Conservation (phyloP, 2,329 filamentous ascomycete genomes). For the Xylaria sp. region DNA sequence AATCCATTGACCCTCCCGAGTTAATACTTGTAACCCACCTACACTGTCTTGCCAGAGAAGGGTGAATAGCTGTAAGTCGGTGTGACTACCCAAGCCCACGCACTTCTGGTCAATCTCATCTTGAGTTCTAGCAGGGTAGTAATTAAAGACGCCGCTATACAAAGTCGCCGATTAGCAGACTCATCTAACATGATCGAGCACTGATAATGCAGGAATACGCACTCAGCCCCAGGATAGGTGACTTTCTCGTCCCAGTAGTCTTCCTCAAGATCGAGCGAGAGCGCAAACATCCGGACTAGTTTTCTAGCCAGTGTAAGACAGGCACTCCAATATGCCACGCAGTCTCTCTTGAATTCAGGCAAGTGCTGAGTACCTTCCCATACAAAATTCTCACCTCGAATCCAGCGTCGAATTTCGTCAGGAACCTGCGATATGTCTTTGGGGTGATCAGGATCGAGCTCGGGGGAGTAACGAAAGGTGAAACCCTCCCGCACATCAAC, state of each 20-base stretch:
- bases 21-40: slow-evolving; percentile 57
- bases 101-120: slow-evolving; percentile 43
- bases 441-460: slow-evolving; percentile 59
- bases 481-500: slow-evolving; percentile 63
- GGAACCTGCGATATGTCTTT: slow-evolving; percentile 56
- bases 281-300: slow-evolving; percentile 63
- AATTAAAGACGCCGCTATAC: slow-evolving; percentile 52
- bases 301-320: slow-evolving; percentile 62
- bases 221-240: slow-evolving; percentile 59
- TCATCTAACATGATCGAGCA: background rate
- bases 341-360: slow-evolving; percentile 59
- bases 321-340: slow-evolving; percentile 59
- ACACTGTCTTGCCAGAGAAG: slow-evolving; percentile 59
- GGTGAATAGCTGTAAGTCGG: slow-evolving; percentile 64
- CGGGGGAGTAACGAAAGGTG: slow-evolving; percentile 62
- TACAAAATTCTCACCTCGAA: slow-evolving; percentile 61
- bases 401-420: slow-evolving; percentile 53
- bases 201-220: slow-evolving; percentile 2
- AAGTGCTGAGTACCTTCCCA: slow-evolving; percentile 62
- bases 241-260: slow-evolving; percentile 65
- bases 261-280: slow-evolving; percentile 64
- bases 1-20: slow-evolving; percentile 56
- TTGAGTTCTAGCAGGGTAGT: slow-evolving; percentile 50
- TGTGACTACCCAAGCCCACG: slow-evolving; percentile 61
- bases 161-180: slow-evolving; percentile 11